A percentile compares a stretch with the other conserved stretches of the same genome.
Evolutionary conservation across 2,329 filamentous ascomycete species (phyloP).

Genomic region (Lasiodiplodia sp.): DNA sequence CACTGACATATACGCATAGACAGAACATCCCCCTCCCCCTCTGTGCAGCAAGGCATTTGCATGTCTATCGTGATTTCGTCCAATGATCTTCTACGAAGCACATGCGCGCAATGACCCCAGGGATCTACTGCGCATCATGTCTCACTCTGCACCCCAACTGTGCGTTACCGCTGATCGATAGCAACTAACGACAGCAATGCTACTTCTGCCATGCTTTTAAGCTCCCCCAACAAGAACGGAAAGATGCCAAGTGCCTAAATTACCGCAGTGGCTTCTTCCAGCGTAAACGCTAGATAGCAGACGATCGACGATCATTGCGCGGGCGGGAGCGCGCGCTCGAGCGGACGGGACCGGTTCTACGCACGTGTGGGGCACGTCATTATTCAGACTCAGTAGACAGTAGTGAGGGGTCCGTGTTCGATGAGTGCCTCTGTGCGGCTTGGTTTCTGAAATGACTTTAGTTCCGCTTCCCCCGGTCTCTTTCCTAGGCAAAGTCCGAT

Average conservation of each 20-base stretch:
- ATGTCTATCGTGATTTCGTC: not conserved
- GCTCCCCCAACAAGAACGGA: too few relatives aligned
- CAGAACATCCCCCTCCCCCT: too few relatives aligned
- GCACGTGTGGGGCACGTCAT: not conserved
- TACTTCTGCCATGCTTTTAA: not conserved
- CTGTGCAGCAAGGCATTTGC: not conserved
- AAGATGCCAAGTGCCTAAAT: too few relatives aligned
- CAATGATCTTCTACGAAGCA: not conserved
- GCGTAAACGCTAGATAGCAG: not conserved
- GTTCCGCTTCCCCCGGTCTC: not conserved
- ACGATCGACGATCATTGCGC: not conserved
- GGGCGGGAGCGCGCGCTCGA: not conserved
- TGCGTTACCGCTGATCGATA: not conserved
- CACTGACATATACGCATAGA: not conserved
- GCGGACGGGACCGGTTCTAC: not conserved
- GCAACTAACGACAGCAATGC: not conserved
- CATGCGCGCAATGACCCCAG: not conserved
- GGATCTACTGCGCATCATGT: not conserved
- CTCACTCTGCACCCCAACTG: not conserved
- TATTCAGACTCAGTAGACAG: not conserved
- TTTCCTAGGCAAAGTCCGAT: not conserved
- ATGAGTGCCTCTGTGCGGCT: too few relatives aligned
- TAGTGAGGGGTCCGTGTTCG: not conserved
- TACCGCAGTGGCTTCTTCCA: not conserved
- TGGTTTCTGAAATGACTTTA: not conserved